Percentiles rank a stretch among this genome's conserved stretches.
phyloP scores from a whole-genome alignment of 2,329 filamentous ascomycete species.

The Colletotrichum phormii region DNA sequence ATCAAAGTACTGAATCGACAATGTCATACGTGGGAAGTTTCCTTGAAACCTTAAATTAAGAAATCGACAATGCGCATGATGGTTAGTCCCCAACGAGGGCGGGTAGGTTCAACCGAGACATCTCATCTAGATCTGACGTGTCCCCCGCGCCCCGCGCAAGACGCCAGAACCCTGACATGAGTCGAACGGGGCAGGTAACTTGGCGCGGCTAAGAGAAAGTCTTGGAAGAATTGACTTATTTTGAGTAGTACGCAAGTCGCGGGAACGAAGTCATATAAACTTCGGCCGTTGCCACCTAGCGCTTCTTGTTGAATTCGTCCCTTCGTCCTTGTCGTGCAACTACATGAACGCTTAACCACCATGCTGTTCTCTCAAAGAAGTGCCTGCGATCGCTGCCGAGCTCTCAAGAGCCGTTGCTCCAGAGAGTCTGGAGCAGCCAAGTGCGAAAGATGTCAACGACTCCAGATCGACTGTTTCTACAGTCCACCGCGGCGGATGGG shows the following conservation, averaged over 20 bases:
- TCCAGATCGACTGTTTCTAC: constrained; percentile 33
- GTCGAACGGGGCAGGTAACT: constrained; percentile 17
- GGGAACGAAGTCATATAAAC: constrained; percentile 12
- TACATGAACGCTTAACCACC: background rate
- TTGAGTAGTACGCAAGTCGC: background rate
- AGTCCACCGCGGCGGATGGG: constrained; percentile 33
- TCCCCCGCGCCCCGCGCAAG: constrained; percentile 14
- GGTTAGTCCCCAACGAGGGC: background rate
- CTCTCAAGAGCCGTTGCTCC: constrained; percentile 33
- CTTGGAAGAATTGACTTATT: constrained; percentile 16
- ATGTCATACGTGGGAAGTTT: constrained; percentile 32
- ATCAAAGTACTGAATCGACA: constrained; percentile 30
- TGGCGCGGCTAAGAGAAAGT: background rate
- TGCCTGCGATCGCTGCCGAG: constrained; percentile 36
- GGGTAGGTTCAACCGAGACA: constrained; percentile 27
- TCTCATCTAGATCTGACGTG: constrained; percentile 34
- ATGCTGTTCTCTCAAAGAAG: constrained; percentile 36
- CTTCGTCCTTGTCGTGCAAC: background rate
- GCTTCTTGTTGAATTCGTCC: background rate
- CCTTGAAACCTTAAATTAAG: constrained; percentile 30
- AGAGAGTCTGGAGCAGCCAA: constrained; percentile 25
- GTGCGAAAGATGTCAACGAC: constrained; percentile 34
- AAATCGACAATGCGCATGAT: constrained; percentile 29
- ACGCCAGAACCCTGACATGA: constrained; percentile 26
- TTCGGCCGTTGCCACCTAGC: background rate